Percentiles rank a stretch among this genome's conserved stretches.
phyloP scores from a whole-genome alignment of 306 rosid species.

The Corylus avellana region DNA sequence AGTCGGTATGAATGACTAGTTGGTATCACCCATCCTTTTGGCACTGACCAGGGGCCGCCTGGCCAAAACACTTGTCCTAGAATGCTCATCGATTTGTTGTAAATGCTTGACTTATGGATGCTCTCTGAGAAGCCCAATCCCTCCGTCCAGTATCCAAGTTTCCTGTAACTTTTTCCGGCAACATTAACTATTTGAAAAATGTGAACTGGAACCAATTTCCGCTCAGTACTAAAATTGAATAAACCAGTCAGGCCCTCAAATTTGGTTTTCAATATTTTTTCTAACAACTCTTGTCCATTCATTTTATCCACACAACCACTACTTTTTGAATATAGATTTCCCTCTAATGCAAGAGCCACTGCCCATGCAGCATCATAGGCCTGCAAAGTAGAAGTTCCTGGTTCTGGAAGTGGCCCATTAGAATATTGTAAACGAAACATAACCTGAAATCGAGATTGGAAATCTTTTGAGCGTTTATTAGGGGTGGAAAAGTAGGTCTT shows the following conservation, averaged over 20 bases:
- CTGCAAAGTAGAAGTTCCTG: background rate
- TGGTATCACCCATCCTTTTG: slow-evolving; percentile 19
- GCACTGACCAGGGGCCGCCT: background rate
- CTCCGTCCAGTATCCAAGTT: background rate
- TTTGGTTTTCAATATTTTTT: background rate
- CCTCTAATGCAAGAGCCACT: background rate
- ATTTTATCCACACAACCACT: background rate
- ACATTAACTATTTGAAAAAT: background rate
- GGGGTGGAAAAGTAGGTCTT: background rate
- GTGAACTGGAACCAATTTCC: background rate
- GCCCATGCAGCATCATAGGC: slow-evolving; percentile 16
- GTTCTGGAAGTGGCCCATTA: background rate
- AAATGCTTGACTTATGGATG: background rate
- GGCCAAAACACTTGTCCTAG: slow-evolving; percentile 7
- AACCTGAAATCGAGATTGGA: background rate
- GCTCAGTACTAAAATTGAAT: background rate
- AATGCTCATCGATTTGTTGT: background rate
- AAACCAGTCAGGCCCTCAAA: slow-evolving; percentile 1
- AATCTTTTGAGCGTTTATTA: background rate
- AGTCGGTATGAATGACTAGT: background rate
- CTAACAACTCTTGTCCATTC: background rate
- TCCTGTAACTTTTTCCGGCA: background rate
- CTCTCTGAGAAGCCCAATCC: background rate
- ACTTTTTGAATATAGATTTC: background rate
- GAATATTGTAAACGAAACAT: background rate